Evolutionary conservation across 495 filamentous ascomycete species (phyloP), one percentile per base, ranked within the genome.

Genomic region (Podospora fimiseda): DNA sequence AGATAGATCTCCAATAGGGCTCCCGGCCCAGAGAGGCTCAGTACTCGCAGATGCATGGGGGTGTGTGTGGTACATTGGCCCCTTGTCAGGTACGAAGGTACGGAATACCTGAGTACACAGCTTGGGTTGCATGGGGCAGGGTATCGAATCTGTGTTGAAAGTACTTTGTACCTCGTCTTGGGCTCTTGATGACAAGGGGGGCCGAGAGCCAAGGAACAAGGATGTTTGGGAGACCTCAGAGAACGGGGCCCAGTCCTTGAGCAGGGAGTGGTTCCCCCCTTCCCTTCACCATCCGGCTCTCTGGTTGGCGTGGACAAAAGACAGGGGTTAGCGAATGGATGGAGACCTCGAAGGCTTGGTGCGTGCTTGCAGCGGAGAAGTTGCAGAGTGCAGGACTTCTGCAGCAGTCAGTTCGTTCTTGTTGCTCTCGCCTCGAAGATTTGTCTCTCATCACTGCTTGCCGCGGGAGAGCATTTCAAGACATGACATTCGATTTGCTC

Each of bases 1-100:
- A 54, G 62, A 62, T 65, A 54, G 62, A 62, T 65, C 63, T 65
- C 58, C 51, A 37, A 55, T 57, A 59, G 56, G 61, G 57, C 59
- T 59, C 57, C 55, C 39, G 30, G 52, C 30, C 50, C 38, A 64
- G 50, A 53, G 64, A 64, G 64, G 64, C 64, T 57, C 53, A 57
- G 61, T 61, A 51, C 55, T n/a, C n/a, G 59, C 52, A 46, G 50
- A 52, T 56, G 63, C 61, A 62, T 58, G 63, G 58, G 61, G 30
- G 52, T 37, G 33, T n/a, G 39, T n/a, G 16, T n/a, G 55, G 55
- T 53, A 42, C 33, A 43, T 44, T 33, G 20, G 33, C 21, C n/a
- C 14, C n/a, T 27, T 11, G 21, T 20, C 44, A 47, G 44, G 44
- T 20, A 15, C 21, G 20, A 30, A 47, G 44, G 44, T 20, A 9